Base-by-base conservation (phyloP, 2,329 filamentous ascomycete genomes). In the Diplocarpon rosae region DNA sequence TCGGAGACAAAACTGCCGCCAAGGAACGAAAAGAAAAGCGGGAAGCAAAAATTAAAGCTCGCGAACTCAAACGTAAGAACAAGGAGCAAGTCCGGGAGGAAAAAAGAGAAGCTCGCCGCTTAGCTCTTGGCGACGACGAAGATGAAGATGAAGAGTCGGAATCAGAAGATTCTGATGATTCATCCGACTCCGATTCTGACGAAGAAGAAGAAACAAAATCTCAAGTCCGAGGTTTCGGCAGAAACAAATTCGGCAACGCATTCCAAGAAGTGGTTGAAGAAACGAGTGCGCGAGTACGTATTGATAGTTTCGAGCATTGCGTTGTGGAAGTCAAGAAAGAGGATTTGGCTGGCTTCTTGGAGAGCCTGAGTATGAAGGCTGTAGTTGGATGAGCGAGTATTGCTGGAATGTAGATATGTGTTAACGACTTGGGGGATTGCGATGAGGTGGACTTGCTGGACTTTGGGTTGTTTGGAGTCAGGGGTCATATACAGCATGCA, bases 271-370 rank as follows among this genome's bases (percentile, higher is more conserved):
- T 96, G 0, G 85, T 95, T 2, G 77, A 83, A 41, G 87, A 95
- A 69, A 96, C 90, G 13, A 92, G 82, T 47, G 86, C 90, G 0
- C 69, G 89, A 13, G 88, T 96, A 15, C 72, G 88, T 48, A 93
- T 95, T 60, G 92, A 98, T 65, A 93, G 85, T 63, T 98, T 98
- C 59, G 92, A 98, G 65, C 86, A 95, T 63, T 94, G 87, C 59
- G 92, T 96, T 7, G 89, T 96, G 37, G 92, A 98, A 63, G 90
- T 98, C n/a, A 82, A 82, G 66, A 95, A 95, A 69, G 92, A 96
- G 61, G 92, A 96, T 65, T 67, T 98, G 24, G 78, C 80, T 13
- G 86, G 83, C 0, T 98, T 98, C 63, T 69, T 98, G 53, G 92
- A 98, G 68, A 82, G 83, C 45, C 65, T 98, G 61, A 95, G 89